Percentiles rank a stretch among this genome's conserved stretches.
These are phyloP conservation scores for Liquidambar formosana DNA, from an alignment of 164 flowering plant species.

Conservation along the genomic window DNA sequence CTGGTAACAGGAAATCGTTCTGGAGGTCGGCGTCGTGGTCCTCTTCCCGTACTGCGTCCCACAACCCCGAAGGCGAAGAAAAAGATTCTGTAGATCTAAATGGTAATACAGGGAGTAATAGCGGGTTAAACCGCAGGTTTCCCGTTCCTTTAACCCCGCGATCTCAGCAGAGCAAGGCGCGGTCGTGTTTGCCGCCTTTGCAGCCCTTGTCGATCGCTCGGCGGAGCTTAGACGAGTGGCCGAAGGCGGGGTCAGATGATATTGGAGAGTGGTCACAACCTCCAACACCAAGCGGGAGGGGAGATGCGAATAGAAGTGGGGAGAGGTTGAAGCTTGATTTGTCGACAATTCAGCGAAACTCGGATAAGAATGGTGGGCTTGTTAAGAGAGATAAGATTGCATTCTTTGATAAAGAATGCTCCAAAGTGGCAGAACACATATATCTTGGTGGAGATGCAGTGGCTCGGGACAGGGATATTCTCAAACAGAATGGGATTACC, in stretches of 20 bases:
- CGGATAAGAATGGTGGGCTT: slow-evolving; percentile 53
- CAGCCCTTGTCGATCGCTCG: slow-evolving; percentile 84
- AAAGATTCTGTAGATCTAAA: slow-evolving; percentile 38
- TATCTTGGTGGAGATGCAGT: slow-evolving; percentile 86
- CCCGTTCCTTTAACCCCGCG: slow-evolving; percentile 78
- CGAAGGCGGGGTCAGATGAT: slow-evolving; percentile 88
- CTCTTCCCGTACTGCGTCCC: slow-evolving; percentile 45
- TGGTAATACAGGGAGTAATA: slow-evolving; percentile 24
- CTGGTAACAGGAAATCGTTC: slow-evolving; percentile 46
- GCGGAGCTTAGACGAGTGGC: slow-evolving; percentile 89
- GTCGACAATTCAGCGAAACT: slow-evolving; percentile 54
- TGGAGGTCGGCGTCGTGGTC: slow-evolving; percentile 95
- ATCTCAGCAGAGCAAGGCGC: slow-evolving; percentile 61
- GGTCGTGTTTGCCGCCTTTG: slow-evolving; percentile 78
- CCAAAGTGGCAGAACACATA: slow-evolving; percentile 78
- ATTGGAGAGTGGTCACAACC: slow-evolving; percentile 89
- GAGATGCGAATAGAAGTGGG: slow-evolving; percentile 34
- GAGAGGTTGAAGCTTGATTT: slow-evolving; percentile 84
- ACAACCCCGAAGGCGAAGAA: slow-evolving; percentile 33
- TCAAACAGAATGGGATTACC: slow-evolving; percentile 66
- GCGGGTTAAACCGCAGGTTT: slow-evolving; percentile 41
- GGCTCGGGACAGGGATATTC: slow-evolving; percentile 66
- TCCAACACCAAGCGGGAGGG: slow-evolving; percentile 70
- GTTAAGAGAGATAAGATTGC: slow-evolving; percentile 77
- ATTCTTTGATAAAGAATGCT: slow-evolving; percentile 76